phyloP scores from a whole-genome alignment of 495 filamentous ascomycete species.

The Aspergillus wentii region DNA sequence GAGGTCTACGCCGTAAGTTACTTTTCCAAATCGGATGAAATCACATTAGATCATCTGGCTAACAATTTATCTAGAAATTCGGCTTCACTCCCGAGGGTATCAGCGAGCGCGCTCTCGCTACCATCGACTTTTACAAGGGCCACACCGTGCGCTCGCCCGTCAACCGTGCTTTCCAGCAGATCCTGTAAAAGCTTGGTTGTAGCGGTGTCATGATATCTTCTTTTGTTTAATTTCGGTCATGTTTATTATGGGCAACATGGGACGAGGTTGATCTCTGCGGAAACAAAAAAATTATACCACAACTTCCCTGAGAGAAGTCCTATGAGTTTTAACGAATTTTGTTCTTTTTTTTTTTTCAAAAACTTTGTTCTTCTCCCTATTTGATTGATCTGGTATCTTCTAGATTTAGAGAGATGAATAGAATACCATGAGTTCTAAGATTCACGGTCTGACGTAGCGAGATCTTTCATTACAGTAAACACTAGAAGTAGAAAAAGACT shows the following conservation, averaged over 20 bases:
- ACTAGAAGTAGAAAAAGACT: too few relatives aligned
- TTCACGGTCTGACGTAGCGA: too few relatives aligned
- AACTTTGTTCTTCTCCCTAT: constrained; percentile 12
- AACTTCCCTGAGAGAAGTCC: constrained; percentile 14
- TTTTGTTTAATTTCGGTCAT: too few relatives aligned
- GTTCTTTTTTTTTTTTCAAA: constrained; percentile 5
- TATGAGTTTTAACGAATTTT: constrained; percentile 12
- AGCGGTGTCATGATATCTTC: too few relatives aligned
- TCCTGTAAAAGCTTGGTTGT: too few relatives aligned
- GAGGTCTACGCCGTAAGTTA: constrained; percentile 85
- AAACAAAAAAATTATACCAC: too few relatives aligned
- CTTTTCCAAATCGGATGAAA: neutral
- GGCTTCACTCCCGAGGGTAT: constrained; percentile 97
- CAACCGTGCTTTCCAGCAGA: constrained; percentile 70
- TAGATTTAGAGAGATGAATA: constrained; percentile 17
- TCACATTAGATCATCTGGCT: too few relatives aligned
- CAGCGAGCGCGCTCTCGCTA: constrained; percentile 85
- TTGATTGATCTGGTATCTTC: constrained; percentile 5
- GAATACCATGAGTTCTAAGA: constrained; percentile 13
- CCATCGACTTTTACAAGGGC: constrained; percentile 96
- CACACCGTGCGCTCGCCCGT: constrained; percentile 84
- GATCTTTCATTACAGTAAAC: too few relatives aligned
- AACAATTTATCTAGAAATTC: constrained; percentile 67
- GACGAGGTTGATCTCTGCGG: constrained; percentile 12
- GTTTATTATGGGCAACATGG: constrained; percentile 11